These are phyloP conservation scores for Celoporthe dispersa DNA, from an alignment of 2,329 filamentous ascomycete genomes.

Conservation along the genomic window DNA sequence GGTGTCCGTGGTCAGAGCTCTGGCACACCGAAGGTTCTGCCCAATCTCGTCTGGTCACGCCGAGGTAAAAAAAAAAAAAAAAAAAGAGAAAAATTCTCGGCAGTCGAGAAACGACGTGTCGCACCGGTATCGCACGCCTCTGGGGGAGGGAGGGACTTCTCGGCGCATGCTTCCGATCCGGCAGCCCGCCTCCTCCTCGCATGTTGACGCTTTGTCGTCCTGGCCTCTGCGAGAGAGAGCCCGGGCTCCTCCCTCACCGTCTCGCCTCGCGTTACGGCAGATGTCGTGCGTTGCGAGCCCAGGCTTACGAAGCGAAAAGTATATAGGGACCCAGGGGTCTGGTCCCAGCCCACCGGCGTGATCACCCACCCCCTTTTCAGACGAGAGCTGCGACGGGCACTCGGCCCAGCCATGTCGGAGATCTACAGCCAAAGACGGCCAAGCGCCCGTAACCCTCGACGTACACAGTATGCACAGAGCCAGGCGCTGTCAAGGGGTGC, in stretches of 20 bases:
- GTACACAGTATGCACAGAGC: neutral
- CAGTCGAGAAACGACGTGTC: constrained; percentile 3
- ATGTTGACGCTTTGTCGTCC: neutral
- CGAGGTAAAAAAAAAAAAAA: neutral
- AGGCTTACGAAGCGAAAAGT: neutral
- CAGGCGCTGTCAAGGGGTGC: neutral
- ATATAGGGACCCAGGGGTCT: neutral
- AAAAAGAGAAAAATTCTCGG: neutral
- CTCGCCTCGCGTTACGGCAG: neutral
- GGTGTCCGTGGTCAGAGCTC: neutral
- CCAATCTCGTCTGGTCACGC: neutral
- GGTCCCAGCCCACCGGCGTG: neutral
- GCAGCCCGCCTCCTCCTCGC: neutral
- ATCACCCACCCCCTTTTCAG: neutral
- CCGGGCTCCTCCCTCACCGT: neutral
- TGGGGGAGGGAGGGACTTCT: neutral
- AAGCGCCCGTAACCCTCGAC: neutral
- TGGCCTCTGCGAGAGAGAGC: neutral
- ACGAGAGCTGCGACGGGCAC: neutral
- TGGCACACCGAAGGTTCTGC: neutral
- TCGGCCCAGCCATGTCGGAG: neutral
- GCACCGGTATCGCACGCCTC: neutral
- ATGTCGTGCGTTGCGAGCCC: neutral
- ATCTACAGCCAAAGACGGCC: neutral
- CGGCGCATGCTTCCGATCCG: neutral